Evolutionary conservation across 2,329 filamentous ascomycete genomes (phyloP).

Genomic region (Acrocalymma vagum): DNA sequence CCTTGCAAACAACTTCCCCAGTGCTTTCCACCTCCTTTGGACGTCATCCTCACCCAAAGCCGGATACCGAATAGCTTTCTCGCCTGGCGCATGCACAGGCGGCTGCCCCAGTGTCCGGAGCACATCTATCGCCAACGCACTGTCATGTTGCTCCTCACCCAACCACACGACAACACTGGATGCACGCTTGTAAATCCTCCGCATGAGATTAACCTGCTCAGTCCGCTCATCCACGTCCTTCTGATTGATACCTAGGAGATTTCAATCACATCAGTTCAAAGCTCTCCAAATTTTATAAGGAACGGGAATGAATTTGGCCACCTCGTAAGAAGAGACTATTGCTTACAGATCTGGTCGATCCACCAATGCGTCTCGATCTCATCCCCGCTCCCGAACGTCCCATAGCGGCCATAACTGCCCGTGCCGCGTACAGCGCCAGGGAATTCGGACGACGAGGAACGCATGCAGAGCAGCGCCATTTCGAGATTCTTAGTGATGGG

Average conservation of each 20-base stretch:
- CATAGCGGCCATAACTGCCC: background rate
- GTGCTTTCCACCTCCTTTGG: conserved; percentile 11
- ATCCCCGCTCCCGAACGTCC: background rate
- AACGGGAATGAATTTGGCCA: no score
- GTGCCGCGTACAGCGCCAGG: background rate
- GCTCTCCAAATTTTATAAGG: background rate
- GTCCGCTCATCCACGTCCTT: conserved; percentile 10
- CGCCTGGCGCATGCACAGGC: conserved; percentile 3
- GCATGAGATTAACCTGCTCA: conserved; percentile 16
- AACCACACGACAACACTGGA: conserved; percentile 16
- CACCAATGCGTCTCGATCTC: background rate
- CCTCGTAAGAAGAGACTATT: no score
- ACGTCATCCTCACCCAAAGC: conserved; percentile 7
- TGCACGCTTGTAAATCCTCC: conserved; percentile 15
- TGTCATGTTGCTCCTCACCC: conserved; percentile 17
- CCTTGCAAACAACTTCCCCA: conserved; percentile 12
- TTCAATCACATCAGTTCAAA: background rate
- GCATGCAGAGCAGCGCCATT: conserved; percentile 22
- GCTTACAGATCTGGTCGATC: conserved; percentile 10
- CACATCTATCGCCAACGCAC: conserved; percentile 13
- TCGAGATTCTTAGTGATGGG: conserved; percentile 27
- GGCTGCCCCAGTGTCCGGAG: conserved; percentile 7
- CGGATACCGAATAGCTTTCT: conserved; percentile 6
- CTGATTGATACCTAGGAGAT: conserved; percentile 13
- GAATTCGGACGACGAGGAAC: conserved; percentile 4